phyloP scores from a whole-genome alignment of 441 rosid genomes.

The Mallotus repandus region DNA sequence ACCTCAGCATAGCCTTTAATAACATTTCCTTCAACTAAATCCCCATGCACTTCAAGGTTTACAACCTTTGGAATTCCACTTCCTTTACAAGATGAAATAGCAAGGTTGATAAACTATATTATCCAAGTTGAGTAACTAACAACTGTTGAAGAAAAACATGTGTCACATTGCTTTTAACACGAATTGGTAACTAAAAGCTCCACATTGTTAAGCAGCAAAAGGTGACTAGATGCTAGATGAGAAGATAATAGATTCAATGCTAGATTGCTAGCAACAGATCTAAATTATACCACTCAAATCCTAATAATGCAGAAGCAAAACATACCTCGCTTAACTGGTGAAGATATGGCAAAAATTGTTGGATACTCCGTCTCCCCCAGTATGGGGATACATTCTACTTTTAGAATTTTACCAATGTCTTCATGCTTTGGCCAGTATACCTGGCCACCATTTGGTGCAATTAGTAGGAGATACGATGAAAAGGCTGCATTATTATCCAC shows the following conservation, averaged over 20 bases:
- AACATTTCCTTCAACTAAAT: conserved; percentile 79
- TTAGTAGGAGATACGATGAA: conserved; percentile 17
- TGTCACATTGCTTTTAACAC: not conserved
- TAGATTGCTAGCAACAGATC: conserved; percentile 13
- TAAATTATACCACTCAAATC: conserved; percentile 11
- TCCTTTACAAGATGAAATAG: conserved; percentile 46
- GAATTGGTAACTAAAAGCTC: conserved; percentile 5
- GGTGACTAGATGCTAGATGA: not conserved
- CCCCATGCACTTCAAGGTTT: conserved; percentile 85
- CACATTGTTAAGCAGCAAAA: not conserved
- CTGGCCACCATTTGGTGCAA: conserved; percentile 41
- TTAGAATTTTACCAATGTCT: conserved; percentile 74
- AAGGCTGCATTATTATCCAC: not conserved
- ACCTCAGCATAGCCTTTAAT: conserved; percentile 72
- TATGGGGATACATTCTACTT: conserved; percentile 74
- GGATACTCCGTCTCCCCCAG: conserved; percentile 74
- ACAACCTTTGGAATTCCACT: conserved; percentile 93
- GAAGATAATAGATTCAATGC: not conserved
- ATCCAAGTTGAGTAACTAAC: conserved; percentile 10
- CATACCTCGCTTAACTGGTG: conserved; percentile 81
- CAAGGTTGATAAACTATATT: conserved; percentile 17
- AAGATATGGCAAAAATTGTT: conserved; percentile 75
- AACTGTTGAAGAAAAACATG: not conserved
- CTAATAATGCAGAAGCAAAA: conserved; percentile 9
- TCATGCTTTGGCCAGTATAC: conserved; percentile 91